These are phyloP conservation scores for Scedosporium aurantiacum DNA, from an alignment of 2,329 filamentous ascomycete species.

Conservation along the genomic window DNA sequence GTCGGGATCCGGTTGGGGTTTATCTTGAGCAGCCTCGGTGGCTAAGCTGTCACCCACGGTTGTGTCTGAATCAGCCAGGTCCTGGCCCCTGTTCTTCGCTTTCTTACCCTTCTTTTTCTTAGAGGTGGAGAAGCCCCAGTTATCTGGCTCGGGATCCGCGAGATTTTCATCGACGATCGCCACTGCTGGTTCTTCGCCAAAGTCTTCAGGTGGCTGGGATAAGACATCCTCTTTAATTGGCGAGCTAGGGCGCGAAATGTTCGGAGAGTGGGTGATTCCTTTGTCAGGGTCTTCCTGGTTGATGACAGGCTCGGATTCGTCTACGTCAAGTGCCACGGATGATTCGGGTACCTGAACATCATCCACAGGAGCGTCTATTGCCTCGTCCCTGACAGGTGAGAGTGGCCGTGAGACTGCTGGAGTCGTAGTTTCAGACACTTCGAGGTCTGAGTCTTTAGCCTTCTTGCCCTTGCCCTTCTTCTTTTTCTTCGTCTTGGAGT, in stretches of 20 bases:
- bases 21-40: neutral
- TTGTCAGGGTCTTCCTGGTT: neutral
- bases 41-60: neutral
- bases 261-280: neutral
- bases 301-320: neutral
- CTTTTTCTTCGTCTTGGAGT: neutral
- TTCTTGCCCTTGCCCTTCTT: constrained; percentile 9
- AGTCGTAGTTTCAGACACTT: neutral
- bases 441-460: neutral
- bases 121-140: neutral
- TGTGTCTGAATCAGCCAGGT: neutral
- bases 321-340: neutral
- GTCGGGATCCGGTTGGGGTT: neutral
- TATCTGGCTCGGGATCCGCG: neutral
- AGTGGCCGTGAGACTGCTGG: neutral
- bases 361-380: neutral
- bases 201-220: neutral
- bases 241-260: neutral
- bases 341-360: neutral
- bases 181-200: neutral
- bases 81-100: neutral
- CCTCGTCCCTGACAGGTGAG: neutral
- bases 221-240: neutral
- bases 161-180: neutral
- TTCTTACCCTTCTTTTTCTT: neutral